Evolutionary conservation across 352 stramenopile genomes (phyloP).

Genomic region (Phytophthora agathidicida): DNA sequence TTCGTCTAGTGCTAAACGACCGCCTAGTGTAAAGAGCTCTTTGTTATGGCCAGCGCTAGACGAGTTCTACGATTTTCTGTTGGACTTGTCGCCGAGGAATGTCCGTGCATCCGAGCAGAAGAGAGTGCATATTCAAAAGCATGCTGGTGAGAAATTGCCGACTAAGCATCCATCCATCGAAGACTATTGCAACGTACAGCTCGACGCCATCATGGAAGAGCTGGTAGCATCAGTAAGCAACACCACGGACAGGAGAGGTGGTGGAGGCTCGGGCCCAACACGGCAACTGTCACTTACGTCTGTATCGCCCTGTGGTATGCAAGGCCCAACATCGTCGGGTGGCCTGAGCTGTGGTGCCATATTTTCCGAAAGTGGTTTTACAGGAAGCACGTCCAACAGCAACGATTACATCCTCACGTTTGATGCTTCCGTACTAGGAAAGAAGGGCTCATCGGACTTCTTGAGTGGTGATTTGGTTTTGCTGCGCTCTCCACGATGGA

Average conservation of each 20-base stretch:
- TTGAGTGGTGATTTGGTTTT: conserved; percentile 66
- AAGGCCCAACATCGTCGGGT: conserved; percentile 25
- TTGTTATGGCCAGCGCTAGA: conserved; percentile 77
- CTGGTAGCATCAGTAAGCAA: conserved; percentile 63
- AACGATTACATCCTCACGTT: conserved; percentile 77
- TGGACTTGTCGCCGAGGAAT: conserved; percentile 62
- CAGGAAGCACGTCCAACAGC: conserved; percentile 36
- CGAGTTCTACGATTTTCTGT: conserved; percentile 77
- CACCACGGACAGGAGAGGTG: conserved; percentile 37
- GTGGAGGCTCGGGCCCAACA: conserved; percentile 31
- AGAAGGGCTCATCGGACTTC: conserved; percentile 46
- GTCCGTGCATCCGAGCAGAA: conserved; percentile 41
- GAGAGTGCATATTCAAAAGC: conserved; percentile 31
- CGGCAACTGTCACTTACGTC: conserved; percentile 49
- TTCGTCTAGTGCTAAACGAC: conserved; percentile 15
- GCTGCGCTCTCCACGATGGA: conserved; percentile 66
- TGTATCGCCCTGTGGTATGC: conserved; percentile 58
- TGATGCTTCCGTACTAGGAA: conserved; percentile 27
- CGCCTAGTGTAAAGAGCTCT: conserved; percentile 51
- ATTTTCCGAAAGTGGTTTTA: conserved; percentile 79
- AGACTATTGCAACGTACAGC: conserved; percentile 64
- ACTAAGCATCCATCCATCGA: conserved; percentile 49
- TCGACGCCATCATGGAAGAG: conserved; percentile 77
- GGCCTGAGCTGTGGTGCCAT: conserved; percentile 59
- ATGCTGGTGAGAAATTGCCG: conserved; percentile 43